Percentiles rank a stretch among this genome's conserved stretches.
Conservation (phyloP, 2,329 filamentous ascomycete genomes). For the Rhynchosporium agropyri region DNA sequence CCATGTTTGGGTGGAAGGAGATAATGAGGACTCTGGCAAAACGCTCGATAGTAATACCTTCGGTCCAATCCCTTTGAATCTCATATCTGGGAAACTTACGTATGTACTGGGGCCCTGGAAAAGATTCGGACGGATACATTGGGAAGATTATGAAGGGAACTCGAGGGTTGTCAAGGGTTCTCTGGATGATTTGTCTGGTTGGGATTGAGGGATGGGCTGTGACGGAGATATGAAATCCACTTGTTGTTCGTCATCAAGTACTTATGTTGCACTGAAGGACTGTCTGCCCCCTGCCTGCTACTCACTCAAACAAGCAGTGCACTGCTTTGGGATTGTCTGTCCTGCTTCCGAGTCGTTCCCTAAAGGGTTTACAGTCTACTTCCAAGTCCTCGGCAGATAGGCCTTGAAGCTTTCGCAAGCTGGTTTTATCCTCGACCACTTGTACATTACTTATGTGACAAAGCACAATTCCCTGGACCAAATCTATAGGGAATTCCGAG, state of each 20-base stretch:
- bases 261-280: too few relatives aligned
- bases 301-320: too few relatives aligned
- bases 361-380: too few relatives aligned
- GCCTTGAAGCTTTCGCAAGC: too few relatives aligned
- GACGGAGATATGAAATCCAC: not conserved
- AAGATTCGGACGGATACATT: conserved; percentile 59
- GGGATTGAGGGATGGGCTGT: conserved; percentile 20
- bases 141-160: conserved; percentile 53
- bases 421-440: too few relatives aligned
- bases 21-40: conserved; percentile 61
- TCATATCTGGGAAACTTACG: conserved; percentile 76
- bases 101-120: conserved; percentile 71
- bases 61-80: conserved; percentile 74
- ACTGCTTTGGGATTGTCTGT: too few relatives aligned
- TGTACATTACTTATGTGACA: too few relatives aligned
- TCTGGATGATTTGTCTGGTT: conserved; percentile 29
- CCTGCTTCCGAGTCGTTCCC: too few relatives aligned
- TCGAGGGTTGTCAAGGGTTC: conserved; percentile 47
- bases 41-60: conserved; percentile 88
- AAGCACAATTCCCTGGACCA: too few relatives aligned
- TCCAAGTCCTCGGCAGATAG: too few relatives aligned
- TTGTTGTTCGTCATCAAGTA: not conserved
- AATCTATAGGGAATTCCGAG: too few relatives aligned
- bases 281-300: too few relatives aligned
- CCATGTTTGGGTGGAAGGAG: conserved; percentile 95